phyloP scores from a whole-genome alignment of 169 alveolate species.

The Cryptosporidium xiaoi region DNA sequence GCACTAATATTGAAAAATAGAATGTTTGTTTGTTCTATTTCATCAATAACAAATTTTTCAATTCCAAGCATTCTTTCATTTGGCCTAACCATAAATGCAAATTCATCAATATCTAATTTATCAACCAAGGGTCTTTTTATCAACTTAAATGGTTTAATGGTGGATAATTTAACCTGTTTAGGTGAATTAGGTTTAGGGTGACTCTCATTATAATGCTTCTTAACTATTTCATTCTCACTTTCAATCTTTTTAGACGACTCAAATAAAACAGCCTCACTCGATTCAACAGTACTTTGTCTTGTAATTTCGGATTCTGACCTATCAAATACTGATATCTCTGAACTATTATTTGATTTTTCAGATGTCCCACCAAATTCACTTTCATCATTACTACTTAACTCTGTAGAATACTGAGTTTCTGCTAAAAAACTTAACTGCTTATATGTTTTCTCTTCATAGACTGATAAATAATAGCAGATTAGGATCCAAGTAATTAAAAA shows the following conservation, averaged over 20 bases:
- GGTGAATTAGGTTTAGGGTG: slow-evolving; percentile 21
- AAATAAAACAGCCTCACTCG: not conserved
- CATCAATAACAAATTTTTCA: slow-evolving; percentile 46
- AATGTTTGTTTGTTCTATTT: slow-evolving; percentile 36
- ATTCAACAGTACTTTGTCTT: not conserved
- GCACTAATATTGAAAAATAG: slow-evolving; percentile 44
- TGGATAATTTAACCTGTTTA: slow-evolving; percentile 44
- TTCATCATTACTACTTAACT: too few relatives aligned
- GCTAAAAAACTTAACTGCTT: too few relatives aligned
- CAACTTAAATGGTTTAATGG: slow-evolving; percentile 40
- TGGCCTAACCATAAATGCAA: slow-evolving; percentile 73
- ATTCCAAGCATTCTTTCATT: slow-evolving; percentile 71
- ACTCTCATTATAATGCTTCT: not conserved
- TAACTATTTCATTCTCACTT: not conserved
- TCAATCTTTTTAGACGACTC: not conserved
- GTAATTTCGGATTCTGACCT: not conserved
- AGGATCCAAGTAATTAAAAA: too few relatives aligned
- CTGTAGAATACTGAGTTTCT: too few relatives aligned
- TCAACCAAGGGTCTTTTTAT: slow-evolving; percentile 41
- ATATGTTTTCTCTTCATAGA: too few relatives aligned
- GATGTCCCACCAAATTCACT: not conserved
- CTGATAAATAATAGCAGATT: too few relatives aligned
- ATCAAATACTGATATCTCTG: not conserved
- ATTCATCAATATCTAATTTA: slow-evolving; percentile 33
- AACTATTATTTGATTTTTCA: not conserved